Evolutionary conservation across 352 stramenopile genomes (phyloP).

Genomic region (Phytophthora megakarya): DNA sequence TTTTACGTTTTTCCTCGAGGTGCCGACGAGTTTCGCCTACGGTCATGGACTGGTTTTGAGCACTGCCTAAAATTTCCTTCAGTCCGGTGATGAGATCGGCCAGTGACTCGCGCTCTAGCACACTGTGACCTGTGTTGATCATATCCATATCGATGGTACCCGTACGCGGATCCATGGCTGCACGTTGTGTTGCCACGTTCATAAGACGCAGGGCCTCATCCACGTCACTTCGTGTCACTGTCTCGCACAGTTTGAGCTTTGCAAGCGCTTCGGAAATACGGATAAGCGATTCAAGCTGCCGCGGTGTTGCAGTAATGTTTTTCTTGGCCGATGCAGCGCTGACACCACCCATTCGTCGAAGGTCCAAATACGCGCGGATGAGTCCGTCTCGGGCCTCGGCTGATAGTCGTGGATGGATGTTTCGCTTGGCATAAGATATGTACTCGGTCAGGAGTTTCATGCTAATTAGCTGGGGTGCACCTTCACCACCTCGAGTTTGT

Average conservation of each 20-base stretch:
- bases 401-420: slow-evolving; percentile 92
- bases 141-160: slow-evolving; percentile 99
- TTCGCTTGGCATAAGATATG: slow-evolving; percentile 95
- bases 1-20: slow-evolving; percentile 86
- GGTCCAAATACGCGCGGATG: slow-evolving; percentile 94
- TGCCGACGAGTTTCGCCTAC: slow-evolving; percentile 88
- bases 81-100: slow-evolving; percentile 58
- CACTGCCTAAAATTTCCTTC: slow-evolving; percentile 61
- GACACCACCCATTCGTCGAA: slow-evolving; percentile 74
- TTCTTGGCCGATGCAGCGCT: slow-evolving; percentile 77
- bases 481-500: slow-evolving; percentile 31
- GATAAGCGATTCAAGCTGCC: slow-evolving; percentile 98
- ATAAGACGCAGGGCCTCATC: slow-evolving; percentile 96
- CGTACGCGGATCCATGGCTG: slow-evolving; percentile 97
- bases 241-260: slow-evolving; percentile 91
- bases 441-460: slow-evolving; percentile 93
- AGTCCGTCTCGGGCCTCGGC: slow-evolving; percentile 91
- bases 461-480: slow-evolving; percentile 61
- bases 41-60: slow-evolving; percentile 70
- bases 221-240: slow-evolving; percentile 86
- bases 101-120: slow-evolving; percentile 87
- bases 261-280: slow-evolving; percentile 97
- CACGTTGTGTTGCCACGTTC: slow-evolving; percentile 96
- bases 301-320: slow-evolving; percentile 98
- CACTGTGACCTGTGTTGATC: slow-evolving; percentile 95